Evolutionary conservation across 192 early-diverging fungal species (phyloP), one percentile per base, ranked within the genome.

Genomic region (Dimargaris cristalligena): DNA sequence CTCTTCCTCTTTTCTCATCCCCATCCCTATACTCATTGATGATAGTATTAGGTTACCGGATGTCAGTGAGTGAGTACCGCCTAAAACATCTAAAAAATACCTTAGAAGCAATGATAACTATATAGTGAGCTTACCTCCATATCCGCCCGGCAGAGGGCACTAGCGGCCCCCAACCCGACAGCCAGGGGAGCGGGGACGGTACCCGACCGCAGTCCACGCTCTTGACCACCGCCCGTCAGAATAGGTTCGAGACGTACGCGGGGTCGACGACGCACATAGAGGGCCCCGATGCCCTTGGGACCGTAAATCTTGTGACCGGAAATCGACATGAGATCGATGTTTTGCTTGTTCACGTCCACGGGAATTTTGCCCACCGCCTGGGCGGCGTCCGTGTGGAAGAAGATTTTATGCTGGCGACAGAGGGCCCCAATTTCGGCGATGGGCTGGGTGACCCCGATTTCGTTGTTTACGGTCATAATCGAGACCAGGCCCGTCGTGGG

Each of bases 281-380:
- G 66, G 0, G 90, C 91, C 30, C 94, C 94, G 44, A 97, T 79
- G 22, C 94, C 94, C 68, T 94, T 94, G 54, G 94, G 94, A n/a
- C 92, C 94, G 62, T 97, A 97, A 44, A 97, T 67, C 74, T 97
- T 97, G 74, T 97, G 94, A 11, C 94, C 94, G 31, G 87, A 90
- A 47, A 97, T 90, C 62, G 88, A 91, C 84, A 97, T 84, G 44
- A 97, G 74, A 64, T 97, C 94, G 59, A 94, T 79, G 69, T 94
- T 90, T 85, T 90, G 89, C 31, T 72, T 79, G 56, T 87, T 87
- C 16, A 97, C 92, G 65, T 94, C 84, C 34, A 97, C 63, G 1
- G 91, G 89, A 60, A 97, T 90, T 71, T 97, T 97, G 45, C 94
- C 94, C 20, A 89, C 77, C 28, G 92, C 94, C 71, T 97, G 94